Base-by-base conservation (phyloP, 2,329 filamentous ascomycete genomes). In the Phialocephala subalpina region DNA sequence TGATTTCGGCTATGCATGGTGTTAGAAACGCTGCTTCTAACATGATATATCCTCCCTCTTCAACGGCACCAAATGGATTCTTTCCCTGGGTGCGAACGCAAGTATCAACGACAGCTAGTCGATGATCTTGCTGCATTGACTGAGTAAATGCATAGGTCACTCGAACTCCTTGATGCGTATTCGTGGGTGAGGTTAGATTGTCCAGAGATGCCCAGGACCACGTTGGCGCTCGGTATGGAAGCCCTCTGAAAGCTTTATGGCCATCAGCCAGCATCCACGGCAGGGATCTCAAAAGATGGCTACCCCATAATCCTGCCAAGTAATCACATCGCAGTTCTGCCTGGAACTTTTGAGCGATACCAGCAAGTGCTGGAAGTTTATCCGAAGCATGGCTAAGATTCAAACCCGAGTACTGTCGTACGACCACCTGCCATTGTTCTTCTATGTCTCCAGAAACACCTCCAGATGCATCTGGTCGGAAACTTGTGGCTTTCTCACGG, bases 191-290 rank as follows among this genome's bases (percentile, higher is more conserved):
- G 22, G 29, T 22, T 56, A 57, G 5, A 38, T 56, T 56, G 49
- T 57, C 60, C 49, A 62, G 49, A 59, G 63, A 60, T 20, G 58
- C 63, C 63, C 63, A 65, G 40, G 63, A 65, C 63, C 63, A 65
- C n/a, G 57, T 56, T 45, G 63, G 63, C 14, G 58, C 57, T 56
- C 57, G 57, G 58, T 65, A 60, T 38, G 42, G 56, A 40, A 52
- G 22, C 33, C 47, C 11, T 27, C 33, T 40, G 33, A 14, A 56
- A 25, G 60, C 52, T 56, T 57, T 62, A 27, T 55, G 29, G 35
- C 60, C 60, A 62, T 62, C 60, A 56, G 60, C 60, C 22, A 62
- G 29, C n/a, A 42, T 56, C 60, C 60, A 62, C 20, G 52, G 20
- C 49, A 62, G 36, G 36, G 27, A 47, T 40, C 47, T 62, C 35